Evolutionary conservation across 805 yeast species (phyloP).

Genomic region (Deakozyma indianensis): DNA sequence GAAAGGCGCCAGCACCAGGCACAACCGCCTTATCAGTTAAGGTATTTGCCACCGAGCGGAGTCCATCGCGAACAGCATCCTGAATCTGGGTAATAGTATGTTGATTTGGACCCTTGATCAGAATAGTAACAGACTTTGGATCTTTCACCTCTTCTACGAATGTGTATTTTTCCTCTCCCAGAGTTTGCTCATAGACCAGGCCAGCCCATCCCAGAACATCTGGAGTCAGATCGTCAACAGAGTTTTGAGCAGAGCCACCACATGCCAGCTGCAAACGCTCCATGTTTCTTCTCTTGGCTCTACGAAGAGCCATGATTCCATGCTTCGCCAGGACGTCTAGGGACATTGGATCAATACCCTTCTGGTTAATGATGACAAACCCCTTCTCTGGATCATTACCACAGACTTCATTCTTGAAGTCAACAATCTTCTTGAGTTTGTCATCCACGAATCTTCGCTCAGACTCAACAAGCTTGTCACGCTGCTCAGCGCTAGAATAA

Average conservation of each 20-base stretch:
- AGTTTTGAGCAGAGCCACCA: slow-evolving; percentile 96
- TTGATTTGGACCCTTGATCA: slow-evolving; percentile 86
- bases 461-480: slow-evolving; percentile 84
- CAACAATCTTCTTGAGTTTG: slow-evolving; percentile 80
- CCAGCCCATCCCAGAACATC: slow-evolving; percentile 79
- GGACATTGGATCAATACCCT: slow-evolving; percentile 98
- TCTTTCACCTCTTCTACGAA: slow-evolving; percentile 77
- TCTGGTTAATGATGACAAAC: slow-evolving; percentile 91
- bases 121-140: slow-evolving; percentile 82
- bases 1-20: slow-evolving; percentile 97
- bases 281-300: slow-evolving; percentile 99
- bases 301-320: slow-evolving; percentile 83
- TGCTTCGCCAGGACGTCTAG: slow-evolving; percentile 86
- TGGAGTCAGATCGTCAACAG: slow-evolving; percentile 83
- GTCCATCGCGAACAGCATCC: slow-evolving; percentile 95
- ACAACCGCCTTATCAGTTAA: slow-evolving; percentile 71
- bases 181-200: slow-evolving; percentile 74
- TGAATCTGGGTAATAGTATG: slow-evolving; percentile 84
- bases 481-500: slow-evolving; percentile 89
- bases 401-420: slow-evolving; percentile 84
- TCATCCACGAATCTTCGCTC: slow-evolving; percentile 93
- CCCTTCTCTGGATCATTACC: slow-evolving; percentile 56
- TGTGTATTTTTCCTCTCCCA: slow-evolving; percentile 97
- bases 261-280: slow-evolving; percentile 92
- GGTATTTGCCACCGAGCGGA: slow-evolving; percentile 87